phyloP scores from a whole-genome alignment of 257 asterid genomes.

The Ajuga chamaepitys region DNA sequence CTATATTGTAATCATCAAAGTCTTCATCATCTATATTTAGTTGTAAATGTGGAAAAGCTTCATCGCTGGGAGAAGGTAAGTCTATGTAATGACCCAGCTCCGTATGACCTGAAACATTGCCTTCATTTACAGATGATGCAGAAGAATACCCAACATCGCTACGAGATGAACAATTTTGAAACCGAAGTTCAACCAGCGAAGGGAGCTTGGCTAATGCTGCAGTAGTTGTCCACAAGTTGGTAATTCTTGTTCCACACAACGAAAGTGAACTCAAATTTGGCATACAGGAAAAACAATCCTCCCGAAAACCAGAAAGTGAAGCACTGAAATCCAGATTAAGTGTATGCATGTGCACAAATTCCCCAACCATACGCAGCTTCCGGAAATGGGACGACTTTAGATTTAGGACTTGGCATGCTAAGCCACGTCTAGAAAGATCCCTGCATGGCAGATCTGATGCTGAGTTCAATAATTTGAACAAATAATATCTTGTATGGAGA shows the following conservation, averaged over 20 bases:
- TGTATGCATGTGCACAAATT: conserved; percentile 46
- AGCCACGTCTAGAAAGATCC: conserved; percentile 79
- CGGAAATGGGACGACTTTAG: conserved; percentile 77
- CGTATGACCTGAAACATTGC: conserved; percentile 27
- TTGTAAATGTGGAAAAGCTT: conserved; percentile 24
- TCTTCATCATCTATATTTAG: conserved; percentile 40
- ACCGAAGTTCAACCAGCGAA: conserved; percentile 68
- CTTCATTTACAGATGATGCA: conserved; percentile 34
- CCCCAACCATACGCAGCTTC: conserved; percentile 73
- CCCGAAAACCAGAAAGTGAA: conserved; percentile 72
- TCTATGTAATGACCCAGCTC: conserved; percentile 28
- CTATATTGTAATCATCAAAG: conserved; percentile 28
- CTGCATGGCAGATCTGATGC: conserved; percentile 34
- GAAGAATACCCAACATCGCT: conserved; percentile 29
- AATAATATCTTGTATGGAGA: not conserved
- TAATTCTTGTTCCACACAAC: conserved; percentile 72
- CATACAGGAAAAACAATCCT: conserved; percentile 78
- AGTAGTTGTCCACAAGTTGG: conserved; percentile 83
- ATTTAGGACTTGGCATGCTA: conserved; percentile 63
- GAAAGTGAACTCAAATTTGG: conserved; percentile 78
- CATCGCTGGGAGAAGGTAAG: conserved; percentile 33
- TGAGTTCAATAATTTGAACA: conserved; percentile 8
- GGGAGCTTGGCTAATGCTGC: conserved; percentile 78
- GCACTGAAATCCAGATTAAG: conserved; percentile 88
- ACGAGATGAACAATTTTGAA: conserved; percentile 46